A percentile compares a stretch with the other conserved stretches of the same genome.
Conservation (phyloP, 306 rosid genomes). For the Geum urbanum region DNA sequence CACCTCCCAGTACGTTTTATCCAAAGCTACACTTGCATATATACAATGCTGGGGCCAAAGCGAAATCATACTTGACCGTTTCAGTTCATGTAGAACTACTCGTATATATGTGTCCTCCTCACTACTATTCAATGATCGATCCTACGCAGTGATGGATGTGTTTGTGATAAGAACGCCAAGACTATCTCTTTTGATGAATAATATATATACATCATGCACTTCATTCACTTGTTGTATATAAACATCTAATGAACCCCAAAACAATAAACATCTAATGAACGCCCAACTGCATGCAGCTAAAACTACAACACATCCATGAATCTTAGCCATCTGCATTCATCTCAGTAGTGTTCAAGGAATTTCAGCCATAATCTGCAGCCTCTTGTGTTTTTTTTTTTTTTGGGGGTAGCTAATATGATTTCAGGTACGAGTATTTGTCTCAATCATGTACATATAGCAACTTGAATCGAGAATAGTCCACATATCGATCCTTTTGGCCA, state of each 20-base stretch:
- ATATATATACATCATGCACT: background rate
- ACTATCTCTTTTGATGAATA: background rate
- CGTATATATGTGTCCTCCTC: background rate
- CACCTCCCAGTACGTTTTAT: too few species aligned
- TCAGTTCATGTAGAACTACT: too few species aligned
- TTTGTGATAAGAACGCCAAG: background rate
- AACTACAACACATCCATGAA: background rate
- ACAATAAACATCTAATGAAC: conserved; percentile 12
- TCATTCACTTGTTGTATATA: background rate
- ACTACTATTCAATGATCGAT: conserved; percentile 3
- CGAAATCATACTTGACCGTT: too few species aligned
- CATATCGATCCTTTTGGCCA: background rate
- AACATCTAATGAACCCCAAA: background rate
- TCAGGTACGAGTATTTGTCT: background rate
- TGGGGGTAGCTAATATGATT: background rate
- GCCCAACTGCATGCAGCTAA: conserved; percentile 4
- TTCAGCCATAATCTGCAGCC: conserved; percentile 15
- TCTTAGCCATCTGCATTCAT: conserved; percentile 1
- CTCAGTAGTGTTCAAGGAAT: background rate
- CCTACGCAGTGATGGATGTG: background rate
- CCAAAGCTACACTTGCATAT: too few species aligned
- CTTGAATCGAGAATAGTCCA: conserved; percentile 2
- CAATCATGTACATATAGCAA: background rate
- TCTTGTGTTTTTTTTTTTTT: background rate
- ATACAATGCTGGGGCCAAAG: too few species aligned